Evolutionary conservation across 2,329 filamentous ascomycete species (phyloP).

Genomic region (Hymenoscyphus fructigenus): DNA sequence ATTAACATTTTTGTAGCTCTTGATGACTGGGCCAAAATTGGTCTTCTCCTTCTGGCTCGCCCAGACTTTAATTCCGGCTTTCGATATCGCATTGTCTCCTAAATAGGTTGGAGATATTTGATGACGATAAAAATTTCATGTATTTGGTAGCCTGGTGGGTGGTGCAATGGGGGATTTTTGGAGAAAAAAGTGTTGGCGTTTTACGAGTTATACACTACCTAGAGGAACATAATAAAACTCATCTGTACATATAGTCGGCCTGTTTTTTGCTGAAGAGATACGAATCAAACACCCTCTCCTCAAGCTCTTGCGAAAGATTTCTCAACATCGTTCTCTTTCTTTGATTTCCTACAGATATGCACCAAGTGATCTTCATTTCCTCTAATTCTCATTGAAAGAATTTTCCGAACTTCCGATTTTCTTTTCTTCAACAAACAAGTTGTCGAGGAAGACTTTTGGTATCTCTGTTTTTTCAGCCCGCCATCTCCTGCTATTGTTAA

Average conservation of each 20-base stretch:
- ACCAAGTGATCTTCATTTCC: too few species aligned
- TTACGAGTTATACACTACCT: constrained; percentile 4
- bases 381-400: too few species aligned
- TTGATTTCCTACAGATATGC: too few species aligned
- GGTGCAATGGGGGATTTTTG: neutral
- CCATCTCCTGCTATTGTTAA: too few species aligned
- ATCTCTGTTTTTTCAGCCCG: too few species aligned
- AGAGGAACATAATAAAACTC: constrained; percentile 8
- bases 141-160: constrained; percentile 4
- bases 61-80: constrained; percentile 94
- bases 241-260: constrained; percentile 11
- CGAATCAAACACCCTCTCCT: constrained; percentile 9
- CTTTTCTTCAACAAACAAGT: too few species aligned
- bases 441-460: too few species aligned
- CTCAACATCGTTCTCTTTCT: too few species aligned
- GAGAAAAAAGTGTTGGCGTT: constrained; percentile 7
- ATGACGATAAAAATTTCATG: constrained; percentile 16
- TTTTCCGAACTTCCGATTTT: too few species aligned
- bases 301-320: too few species aligned
- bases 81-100: constrained; percentile 57
- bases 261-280: constrained; percentile 1
- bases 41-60: constrained; percentile 99
- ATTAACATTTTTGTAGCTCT: constrained; percentile 54
- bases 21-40: constrained; percentile 98
- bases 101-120: constrained; percentile 22